Conservation (phyloP, 192 early-diverging fungal genomes). For the Diversispora epigaea region DNA sequence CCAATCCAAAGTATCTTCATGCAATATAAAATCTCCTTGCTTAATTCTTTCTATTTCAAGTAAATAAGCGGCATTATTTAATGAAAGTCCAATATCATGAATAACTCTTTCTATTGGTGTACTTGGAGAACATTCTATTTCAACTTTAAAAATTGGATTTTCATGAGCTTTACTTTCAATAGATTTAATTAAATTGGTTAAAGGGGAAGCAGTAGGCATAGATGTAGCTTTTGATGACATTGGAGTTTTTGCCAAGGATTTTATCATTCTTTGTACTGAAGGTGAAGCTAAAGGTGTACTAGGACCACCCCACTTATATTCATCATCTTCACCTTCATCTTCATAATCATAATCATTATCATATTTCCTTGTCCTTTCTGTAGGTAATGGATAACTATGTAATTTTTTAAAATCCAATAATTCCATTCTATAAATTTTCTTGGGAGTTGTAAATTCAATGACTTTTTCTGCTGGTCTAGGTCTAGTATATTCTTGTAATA, state of each 20-base stretch:
- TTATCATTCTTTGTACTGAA: background rate
- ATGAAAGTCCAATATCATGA: constrained; percentile 54
- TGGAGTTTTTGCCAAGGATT: background rate
- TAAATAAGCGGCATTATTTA: constrained; percentile 64
- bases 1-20: constrained; percentile 39
- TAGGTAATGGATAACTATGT: background rate
- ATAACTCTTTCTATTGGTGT: constrained; percentile 70
- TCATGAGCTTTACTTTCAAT: background rate
- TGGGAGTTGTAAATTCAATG: constrained; percentile 40
- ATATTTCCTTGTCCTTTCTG: background rate
- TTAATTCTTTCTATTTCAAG: constrained; percentile 54
- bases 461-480: background rate
- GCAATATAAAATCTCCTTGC: constrained; percentile 55
- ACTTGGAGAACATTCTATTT: constrained; percentile 61
- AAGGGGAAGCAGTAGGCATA: background rate
- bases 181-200: background rate
- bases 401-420: constrained; percentile 37
- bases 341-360: background rate
- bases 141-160: constrained; percentile 51
- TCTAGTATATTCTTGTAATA: background rate
- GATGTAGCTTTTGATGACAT: background rate
- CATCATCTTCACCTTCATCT: background rate
- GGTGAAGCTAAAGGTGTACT: too few relatives aligned
- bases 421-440: constrained; percentile 42
- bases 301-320: too few relatives aligned